Evolutionary conservation across 225 moss, liverwort and hornwort species (phyloP).

Genomic region (Ulota crispa): DNA sequence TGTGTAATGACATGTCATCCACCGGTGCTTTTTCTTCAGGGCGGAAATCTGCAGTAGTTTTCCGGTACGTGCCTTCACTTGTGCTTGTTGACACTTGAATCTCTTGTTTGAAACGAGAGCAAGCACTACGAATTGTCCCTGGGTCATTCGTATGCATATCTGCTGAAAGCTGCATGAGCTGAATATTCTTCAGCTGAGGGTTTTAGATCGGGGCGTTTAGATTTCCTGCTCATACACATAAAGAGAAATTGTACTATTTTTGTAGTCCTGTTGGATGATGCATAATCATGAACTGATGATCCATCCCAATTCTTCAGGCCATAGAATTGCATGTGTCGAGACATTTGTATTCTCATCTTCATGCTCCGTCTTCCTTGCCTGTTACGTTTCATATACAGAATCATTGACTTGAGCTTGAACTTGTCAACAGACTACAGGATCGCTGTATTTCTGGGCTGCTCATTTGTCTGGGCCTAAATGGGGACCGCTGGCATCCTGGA

Average conservation of each 20-base stretch:
- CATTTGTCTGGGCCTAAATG: conserved; percentile 87
- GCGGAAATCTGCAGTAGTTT: conserved; percentile 98
- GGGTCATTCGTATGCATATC: background rate
- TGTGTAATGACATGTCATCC: background rate
- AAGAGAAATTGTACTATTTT: background rate
- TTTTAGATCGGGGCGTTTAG: background rate
- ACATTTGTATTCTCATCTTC: background rate
- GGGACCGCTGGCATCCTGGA: conserved; percentile 90
- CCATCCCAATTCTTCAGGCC: background rate
- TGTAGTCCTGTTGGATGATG: background rate
- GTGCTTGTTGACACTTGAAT: conserved; percentile 1
- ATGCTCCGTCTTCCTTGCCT: background rate
- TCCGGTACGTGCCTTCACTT: conserved; percentile 57
- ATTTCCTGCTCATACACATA: conserved; percentile 1
- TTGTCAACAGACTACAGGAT: conserved; percentile 78
- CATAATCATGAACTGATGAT: background rate
- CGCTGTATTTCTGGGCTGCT: conserved; percentile 94
- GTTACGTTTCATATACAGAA: background rate
- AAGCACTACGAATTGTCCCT: conserved; percentile 11
- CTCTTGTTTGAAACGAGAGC: background rate
- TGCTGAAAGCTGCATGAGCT: background rate
- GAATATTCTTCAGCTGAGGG: background rate
- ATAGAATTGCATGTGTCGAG: background rate
- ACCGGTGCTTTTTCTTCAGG: conserved; percentile 25
- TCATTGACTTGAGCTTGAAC: background rate